Base-by-base conservation (phyloP, 345 rosid genomes). In the Durio zibethinus region DNA sequence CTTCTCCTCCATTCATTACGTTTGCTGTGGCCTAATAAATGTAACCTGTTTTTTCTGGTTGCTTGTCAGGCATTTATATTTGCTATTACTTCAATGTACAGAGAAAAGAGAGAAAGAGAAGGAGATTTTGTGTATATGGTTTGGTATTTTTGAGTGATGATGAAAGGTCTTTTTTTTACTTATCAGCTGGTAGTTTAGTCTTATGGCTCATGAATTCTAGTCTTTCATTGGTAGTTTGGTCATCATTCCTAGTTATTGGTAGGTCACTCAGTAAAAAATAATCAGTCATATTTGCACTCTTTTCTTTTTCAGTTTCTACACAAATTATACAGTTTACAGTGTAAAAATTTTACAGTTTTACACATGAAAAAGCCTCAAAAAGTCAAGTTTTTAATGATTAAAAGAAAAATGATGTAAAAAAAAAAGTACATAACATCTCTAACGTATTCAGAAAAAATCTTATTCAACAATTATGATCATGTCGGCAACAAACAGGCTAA, bases 211-310 rank as follows among this genome's bases (percentile, higher is more conserved):
- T 79, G 79, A 79, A 65, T 75, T 81, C 76, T 65, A 74, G 64
- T 33, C 68, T 74, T 75, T 74, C 61, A 71, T 42, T 74, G 74
- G 88, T 85, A 21, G 90, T 84, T 83, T 77, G 84, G 83, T 84
- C 90, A 85, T 80, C 81, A 83, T 81, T 82, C 42, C 71, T 50
- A 73, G 70, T 60, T 79, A 78, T 35, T 16, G 82, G 79, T 82
- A 73, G 86, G 86, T 79, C 84, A 79, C 23, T 25, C 20, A 6
- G 56, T 3, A 16, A 52, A 52, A 52, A 61, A 21, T 15, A 4
- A 61, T 16, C 12, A 16, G 59, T 31, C 21, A 16, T 61, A 14
- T 6, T 2, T 62, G 25, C 23, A 18, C 38, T 61, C 16, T 16
- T 18, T 25, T 23, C 27, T 40, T 15, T 67, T 43, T 68, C 25